phyloP scores from a whole-genome alignment of 2,329 filamentous ascomycete genomes.

The Cladosporium oxysporum region DNA sequence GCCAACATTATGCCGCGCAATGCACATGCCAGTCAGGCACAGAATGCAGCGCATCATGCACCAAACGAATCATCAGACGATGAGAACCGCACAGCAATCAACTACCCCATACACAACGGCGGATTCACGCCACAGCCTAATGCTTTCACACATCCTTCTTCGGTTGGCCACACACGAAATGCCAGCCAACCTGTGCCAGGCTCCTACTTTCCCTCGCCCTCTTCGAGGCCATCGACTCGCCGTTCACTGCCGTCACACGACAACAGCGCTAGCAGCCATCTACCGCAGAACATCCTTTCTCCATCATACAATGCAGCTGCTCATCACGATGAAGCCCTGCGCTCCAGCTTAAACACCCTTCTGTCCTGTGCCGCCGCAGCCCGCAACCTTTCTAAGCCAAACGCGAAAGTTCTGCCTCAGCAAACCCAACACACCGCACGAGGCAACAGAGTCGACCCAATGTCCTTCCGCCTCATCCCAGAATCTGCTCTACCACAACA shows the following conservation, averaged over 20 bases:
- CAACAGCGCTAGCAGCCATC: slow-evolving; percentile 44
- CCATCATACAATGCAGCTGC: slow-evolving; percentile 67
- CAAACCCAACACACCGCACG: slow-evolving; percentile 34
- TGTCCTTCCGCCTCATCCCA: slow-evolving; percentile 59
- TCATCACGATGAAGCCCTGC: slow-evolving; percentile 89
- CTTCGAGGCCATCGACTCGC: slow-evolving; percentile 4
- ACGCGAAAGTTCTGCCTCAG: slow-evolving; percentile 40
- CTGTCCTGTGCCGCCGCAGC: slow-evolving; percentile 94
- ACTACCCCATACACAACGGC: slow-evolving; percentile 56
- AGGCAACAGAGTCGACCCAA: slow-evolving; percentile 48
- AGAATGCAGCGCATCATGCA: slow-evolving; percentile 16
- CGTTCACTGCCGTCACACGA: slow-evolving; percentile 22
- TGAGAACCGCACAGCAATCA: slow-evolving; percentile 81
- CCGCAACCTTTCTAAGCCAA: slow-evolving; percentile 66
- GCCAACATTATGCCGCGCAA: slow-evolving; percentile 17
- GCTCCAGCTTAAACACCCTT: slow-evolving; percentile 90
- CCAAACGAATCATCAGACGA: slow-evolving; percentile 53
- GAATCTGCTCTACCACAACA: slow-evolving; percentile 53
- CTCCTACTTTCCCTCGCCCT: slow-evolving; percentile 46
- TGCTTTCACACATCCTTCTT: slow-evolving; percentile 82
- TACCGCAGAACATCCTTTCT: slow-evolving; percentile 68
- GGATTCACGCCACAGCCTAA: slow-evolving; percentile 86
- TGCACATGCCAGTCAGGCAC: slow-evolving; percentile 29
- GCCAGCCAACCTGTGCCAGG: slow-evolving; percentile 50
- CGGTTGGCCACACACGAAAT: slow-evolving; percentile 51